Evolutionary conservation across 495 filamentous ascomycete genomes (phyloP), one percentile per base, ranked within the genome.

Genomic region (Parachaetomium inaequale): DNA sequence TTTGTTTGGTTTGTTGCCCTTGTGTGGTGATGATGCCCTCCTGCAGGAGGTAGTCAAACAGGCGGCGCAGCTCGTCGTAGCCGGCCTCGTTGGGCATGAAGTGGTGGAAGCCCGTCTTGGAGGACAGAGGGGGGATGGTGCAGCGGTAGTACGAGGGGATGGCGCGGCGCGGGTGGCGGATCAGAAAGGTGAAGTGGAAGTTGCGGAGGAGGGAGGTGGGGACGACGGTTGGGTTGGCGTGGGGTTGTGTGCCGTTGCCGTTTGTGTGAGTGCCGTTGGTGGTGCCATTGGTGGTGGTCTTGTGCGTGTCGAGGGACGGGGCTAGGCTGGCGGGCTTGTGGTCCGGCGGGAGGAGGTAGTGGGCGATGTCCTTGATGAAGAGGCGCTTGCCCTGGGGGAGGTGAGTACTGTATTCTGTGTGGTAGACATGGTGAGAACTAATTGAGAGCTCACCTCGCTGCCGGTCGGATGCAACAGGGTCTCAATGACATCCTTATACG

Each of bases 101-200:
- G 66, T 88, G 68, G 74, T 88, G 78, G 80, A 96, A 98, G 4
- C 93, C 92, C 0, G 94, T 98, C 31, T 88, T 73, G 42, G 82
- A 71, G 68, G 87, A 84, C 12, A 97, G 81, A 0, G 94, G 94
- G 3, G 94, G 93, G 61, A 95, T 83, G n/a, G 91, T 95, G 83
- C 94, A 98, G 56, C 93, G 91, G 79, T 88, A 96, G 80, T 93
- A 98, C 52, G 87, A 91, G 3, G 94, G 94, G 66, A 98, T 91
- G 63, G 89, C 89, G 71, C 79, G 82, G 55, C 88, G 85, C 31
- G 94, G 94, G 75, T 97, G 91, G 54, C 94, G 92, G 79, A 98
- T 97, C 40, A 98, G 82, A 79, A 98, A 97, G n/a, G 92, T 89
- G 79, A 92, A 96, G 68, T 96, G 91, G 79, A 96, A 97, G 55